Conservation (phyloP, 2,329 filamentous ascomycete genomes). For the Arthrinium phaeospermum region DNA sequence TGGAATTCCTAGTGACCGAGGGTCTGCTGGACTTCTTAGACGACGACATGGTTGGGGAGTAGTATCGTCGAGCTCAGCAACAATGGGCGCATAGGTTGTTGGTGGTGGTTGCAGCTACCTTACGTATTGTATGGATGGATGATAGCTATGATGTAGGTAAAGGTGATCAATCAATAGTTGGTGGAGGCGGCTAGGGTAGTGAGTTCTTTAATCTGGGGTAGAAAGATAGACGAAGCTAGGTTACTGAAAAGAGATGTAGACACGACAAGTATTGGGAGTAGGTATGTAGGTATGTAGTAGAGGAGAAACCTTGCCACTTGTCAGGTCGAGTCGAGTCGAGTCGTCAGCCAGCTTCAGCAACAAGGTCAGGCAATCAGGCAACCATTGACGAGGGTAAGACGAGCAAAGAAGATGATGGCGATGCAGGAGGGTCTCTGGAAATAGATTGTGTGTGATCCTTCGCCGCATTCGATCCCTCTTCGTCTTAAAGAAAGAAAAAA, state of each 20-base stretch:
- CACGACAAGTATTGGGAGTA: not conserved
- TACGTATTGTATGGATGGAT: not conserved
- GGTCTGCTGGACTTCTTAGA: slow-evolving; percentile 46
- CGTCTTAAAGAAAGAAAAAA: not conserved
- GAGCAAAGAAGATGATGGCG: not conserved
- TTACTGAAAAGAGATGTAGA: not conserved
- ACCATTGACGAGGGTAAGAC: not conserved
- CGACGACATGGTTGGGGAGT: slow-evolving; percentile 45
- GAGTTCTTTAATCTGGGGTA: slow-evolving; percentile 16
- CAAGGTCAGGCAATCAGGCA: slow-evolving; percentile 9
- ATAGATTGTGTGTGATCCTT: not conserved
- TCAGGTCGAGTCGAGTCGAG: slow-evolving; percentile 7
- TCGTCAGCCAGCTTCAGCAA: slow-evolving; percentile 1
- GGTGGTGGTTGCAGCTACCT: not conserved
- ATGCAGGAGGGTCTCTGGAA: not conserved
- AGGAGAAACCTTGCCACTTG: slow-evolving; percentile 4
- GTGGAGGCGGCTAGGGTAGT: slow-evolving; percentile 19
- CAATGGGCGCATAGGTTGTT: slow-evolving; percentile 10
- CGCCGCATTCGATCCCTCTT: not conserved
- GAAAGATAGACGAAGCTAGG: slow-evolving; percentile 5
- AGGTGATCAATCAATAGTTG: slow-evolving; percentile 14
- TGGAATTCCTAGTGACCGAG: slow-evolving; percentile 42
- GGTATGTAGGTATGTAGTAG: not conserved
- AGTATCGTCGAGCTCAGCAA: not conserved
- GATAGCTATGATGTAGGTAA: slow-evolving; percentile 16